phyloP scores from a whole-genome alignment of 345 rosid genomes.

The Arabidopsis arenosa region DNA sequence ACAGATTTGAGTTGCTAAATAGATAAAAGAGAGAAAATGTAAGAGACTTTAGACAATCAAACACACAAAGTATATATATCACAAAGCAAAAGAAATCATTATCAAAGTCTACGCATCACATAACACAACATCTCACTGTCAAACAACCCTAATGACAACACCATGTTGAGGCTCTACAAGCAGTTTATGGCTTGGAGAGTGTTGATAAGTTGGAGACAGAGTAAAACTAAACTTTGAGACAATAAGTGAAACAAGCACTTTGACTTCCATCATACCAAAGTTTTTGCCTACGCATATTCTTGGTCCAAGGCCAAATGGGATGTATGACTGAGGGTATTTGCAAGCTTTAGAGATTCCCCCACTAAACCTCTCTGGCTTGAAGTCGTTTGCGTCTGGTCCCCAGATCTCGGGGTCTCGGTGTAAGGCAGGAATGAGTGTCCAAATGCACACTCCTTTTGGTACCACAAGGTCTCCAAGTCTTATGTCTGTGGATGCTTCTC shows the following conservation, averaged over 20 bases:
- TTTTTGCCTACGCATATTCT: conserved; percentile 71
- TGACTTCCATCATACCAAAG: conserved; percentile 70
- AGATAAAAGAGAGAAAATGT: background rate
- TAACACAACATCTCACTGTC: background rate
- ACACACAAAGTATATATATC: background rate
- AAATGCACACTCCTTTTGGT: conserved; percentile 61
- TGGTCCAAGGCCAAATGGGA: conserved; percentile 79
- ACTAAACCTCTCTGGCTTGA: conserved; percentile 71
- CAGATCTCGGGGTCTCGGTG: conserved; percentile 69
- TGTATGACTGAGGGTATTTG: conserved; percentile 64
- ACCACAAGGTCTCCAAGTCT: conserved; percentile 57
- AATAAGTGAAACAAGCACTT: conserved; percentile 59
- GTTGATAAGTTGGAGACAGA: conserved; percentile 64
- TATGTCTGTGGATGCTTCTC: conserved; percentile 66
- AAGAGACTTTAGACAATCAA: background rate
- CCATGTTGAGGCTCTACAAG: conserved; percentile 81
- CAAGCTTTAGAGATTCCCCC: conserved; percentile 75
- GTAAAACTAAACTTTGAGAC: conserved; percentile 67
- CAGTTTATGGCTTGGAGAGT: conserved; percentile 61
- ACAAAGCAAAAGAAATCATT: background rate
- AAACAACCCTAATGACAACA: conserved; percentile 50
- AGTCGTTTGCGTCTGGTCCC: conserved; percentile 74
- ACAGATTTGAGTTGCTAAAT: background rate
- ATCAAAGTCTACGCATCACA: background rate
- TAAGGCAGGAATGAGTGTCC: conserved; percentile 62